Evolutionary conservation across 2,329 filamentous ascomycete genomes (phyloP).

Genomic region (Monosporascus sp.): DNA sequence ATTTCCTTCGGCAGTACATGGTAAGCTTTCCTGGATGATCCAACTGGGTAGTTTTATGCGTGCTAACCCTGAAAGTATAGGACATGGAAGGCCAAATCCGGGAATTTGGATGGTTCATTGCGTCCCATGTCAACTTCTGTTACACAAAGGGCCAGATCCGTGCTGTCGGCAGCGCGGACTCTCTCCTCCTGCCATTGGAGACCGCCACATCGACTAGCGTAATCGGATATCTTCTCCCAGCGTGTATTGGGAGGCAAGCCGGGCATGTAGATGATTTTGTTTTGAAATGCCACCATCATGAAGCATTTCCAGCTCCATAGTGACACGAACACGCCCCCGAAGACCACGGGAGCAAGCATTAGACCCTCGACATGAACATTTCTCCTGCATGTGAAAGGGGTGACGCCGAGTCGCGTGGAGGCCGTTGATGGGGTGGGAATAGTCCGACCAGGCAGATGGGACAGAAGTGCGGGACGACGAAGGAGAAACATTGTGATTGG

Average conservation of each 20-base stretch:
- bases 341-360: constrained; percentile 62
- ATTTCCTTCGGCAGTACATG: constrained; percentile 40
- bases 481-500: constrained; percentile 15
- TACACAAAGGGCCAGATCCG: constrained; percentile 55
- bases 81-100: constrained; percentile 41
- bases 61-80: constrained; percentile 51
- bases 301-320: constrained; percentile 64
- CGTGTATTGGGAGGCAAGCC: constrained; percentile 67
- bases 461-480: constrained; percentile 8
- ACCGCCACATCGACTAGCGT: constrained; percentile 51
- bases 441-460: constrained; percentile 8
- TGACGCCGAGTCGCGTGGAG: constrained; percentile 14
- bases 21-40: constrained; percentile 12
- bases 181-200: constrained; percentile 63
- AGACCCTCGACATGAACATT: constrained; percentile 33
- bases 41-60: constrained; percentile 11
- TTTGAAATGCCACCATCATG: constrained; percentile 73
- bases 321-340: constrained; percentile 57
- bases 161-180: constrained; percentile 58
- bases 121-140: constrained; percentile 32
- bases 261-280: constrained; percentile 78
- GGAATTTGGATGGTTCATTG: constrained; percentile 4
- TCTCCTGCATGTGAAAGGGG: constrained; percentile 18
- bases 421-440: constrained; percentile 11
- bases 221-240: constrained; percentile 61